Conservation (phyloP, 2,329 filamentous ascomycete species). For the Zymoseptoria pseudotritici region DNA sequence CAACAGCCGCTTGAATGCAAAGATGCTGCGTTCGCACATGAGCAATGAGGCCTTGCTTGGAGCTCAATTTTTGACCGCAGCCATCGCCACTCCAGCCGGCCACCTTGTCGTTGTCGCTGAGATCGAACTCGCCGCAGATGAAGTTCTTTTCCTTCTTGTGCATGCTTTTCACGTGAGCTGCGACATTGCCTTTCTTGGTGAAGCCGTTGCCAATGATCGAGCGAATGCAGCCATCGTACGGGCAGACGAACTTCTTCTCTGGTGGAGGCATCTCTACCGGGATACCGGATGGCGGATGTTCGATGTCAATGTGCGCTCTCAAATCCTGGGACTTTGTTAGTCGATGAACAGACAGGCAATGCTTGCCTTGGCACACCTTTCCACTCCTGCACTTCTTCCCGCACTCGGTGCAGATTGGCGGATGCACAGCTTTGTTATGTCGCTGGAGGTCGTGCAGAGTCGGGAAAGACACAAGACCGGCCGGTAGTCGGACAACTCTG, state of each 20-base stretch:
- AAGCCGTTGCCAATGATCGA: conserved; percentile 65
- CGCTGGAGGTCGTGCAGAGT: conserved; percentile 63
- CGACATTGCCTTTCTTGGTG: conserved; percentile 75
- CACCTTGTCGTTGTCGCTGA: conserved; percentile 51
- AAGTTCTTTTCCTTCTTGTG: conserved; percentile 69
- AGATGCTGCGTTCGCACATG: conserved; percentile 80
- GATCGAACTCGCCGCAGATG: conserved; percentile 65
- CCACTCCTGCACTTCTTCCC: conserved; percentile 56
- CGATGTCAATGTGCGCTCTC: conserved; percentile 67
- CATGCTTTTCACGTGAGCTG: conserved; percentile 66
- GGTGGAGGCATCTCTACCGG: background rate
- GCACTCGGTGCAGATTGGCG: conserved; percentile 66
- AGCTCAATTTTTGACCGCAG: conserved; percentile 68
- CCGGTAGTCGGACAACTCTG: conserved; percentile 25
- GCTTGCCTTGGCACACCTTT: background rate
- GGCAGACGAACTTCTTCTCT: conserved; percentile 17
- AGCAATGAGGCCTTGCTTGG: conserved; percentile 72
- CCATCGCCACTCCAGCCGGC: conserved; percentile 56
- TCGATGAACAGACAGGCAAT: background rate
- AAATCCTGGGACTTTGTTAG: conserved; percentile 49
- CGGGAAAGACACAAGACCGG: conserved; percentile 47
- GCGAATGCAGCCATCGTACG: conserved; percentile 50
- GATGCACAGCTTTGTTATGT: conserved; percentile 67
- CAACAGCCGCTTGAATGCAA: conserved; percentile 35
- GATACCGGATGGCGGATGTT: background rate